phyloP scores from a whole-genome alignment of 352 stramenopile species.

The Hyaloperonospora arabidopsidis region DNA sequence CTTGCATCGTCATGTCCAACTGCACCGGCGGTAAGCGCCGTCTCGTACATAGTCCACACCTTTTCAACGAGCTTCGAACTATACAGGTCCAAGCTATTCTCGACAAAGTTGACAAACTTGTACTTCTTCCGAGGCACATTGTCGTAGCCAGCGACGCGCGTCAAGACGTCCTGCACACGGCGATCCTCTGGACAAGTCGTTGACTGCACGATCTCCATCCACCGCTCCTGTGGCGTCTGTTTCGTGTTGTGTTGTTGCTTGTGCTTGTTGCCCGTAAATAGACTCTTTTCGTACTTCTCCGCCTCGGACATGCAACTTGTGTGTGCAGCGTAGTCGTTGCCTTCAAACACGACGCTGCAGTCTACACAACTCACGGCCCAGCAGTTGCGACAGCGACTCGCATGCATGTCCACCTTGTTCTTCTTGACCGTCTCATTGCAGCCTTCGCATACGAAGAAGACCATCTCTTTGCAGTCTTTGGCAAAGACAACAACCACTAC shows the following conservation, averaged over 20 bases:
- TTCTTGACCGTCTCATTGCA: conserved; percentile 92
- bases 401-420: conserved; percentile 89
- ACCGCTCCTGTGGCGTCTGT: conserved; percentile 83
- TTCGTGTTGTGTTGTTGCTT: conserved; percentile 48
- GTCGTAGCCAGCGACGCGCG: conserved; percentile 67
- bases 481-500: neutral
- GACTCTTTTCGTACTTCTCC: conserved; percentile 88
- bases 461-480: conserved; percentile 40
- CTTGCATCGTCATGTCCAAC: conserved; percentile 8
- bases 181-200: conserved; percentile 40
- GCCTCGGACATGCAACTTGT: conserved; percentile 91
- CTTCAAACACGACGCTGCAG: conserved; percentile 87
- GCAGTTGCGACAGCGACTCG: conserved; percentile 76
- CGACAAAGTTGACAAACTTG: conserved; percentile 91
- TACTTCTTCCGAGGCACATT: conserved; percentile 91
- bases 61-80: conserved; percentile 46
- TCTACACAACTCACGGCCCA: conserved; percentile 91
- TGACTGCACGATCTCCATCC: conserved; percentile 68
- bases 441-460: conserved; percentile 83
- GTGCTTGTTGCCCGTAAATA: conserved; percentile 75
- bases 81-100: conserved; percentile 67
- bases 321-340: conserved; percentile 84
- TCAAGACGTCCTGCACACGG: conserved; percentile 61
- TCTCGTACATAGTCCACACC: conserved; percentile 68
- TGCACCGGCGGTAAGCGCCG: conserved; percentile 43